Conservation (phyloP, 2,329 filamentous ascomycete species). For the Ceratocystis papillata region DNA sequence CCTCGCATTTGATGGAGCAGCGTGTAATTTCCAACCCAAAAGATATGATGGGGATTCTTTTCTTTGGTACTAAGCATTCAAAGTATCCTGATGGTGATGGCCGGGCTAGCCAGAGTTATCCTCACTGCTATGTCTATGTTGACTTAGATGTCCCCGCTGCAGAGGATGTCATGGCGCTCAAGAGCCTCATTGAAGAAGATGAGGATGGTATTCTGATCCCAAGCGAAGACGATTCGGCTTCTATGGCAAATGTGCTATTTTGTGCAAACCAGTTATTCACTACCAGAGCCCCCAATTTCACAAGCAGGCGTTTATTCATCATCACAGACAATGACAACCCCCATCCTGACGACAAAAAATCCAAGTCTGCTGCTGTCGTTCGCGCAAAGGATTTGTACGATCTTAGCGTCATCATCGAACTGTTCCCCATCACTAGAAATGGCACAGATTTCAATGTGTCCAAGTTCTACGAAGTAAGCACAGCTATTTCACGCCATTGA, state of each 20-base stretch:
- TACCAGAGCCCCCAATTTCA: constrained; percentile 86
- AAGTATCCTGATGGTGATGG: constrained; percentile 60
- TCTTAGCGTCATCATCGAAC: constrained; percentile 77
- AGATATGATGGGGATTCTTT: constrained; percentile 91
- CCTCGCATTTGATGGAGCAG: constrained; percentile 92
- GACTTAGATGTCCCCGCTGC: constrained; percentile 83
- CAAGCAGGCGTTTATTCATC: constrained; percentile 83
- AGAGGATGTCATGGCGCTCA: constrained; percentile 71
- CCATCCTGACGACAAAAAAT: constrained; percentile 58
- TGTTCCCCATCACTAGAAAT: constrained; percentile 75
- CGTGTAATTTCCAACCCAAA: constrained; percentile 93
- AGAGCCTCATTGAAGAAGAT: constrained; percentile 65
- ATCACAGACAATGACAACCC: constrained; percentile 92
- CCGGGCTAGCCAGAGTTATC: constrained; percentile 55
- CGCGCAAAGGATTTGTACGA: constrained; percentile 93
- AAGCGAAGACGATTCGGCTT: constrained; percentile 46
- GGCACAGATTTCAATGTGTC: constrained; percentile 60
- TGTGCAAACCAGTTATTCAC: constrained; percentile 96
- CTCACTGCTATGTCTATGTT: constrained; percentile 82
- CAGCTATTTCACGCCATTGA: too few relatives aligned
- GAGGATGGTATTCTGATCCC: constrained; percentile 62
- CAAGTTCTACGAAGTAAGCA: constrained; percentile 78
- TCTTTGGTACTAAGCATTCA: constrained; percentile 81
- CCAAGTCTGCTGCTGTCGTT: constrained; percentile 66
- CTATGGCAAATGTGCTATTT: constrained; percentile 84